Evolutionary conservation across 306 rosid species (phyloP).

Genomic region (Neltuma alba): DNA sequence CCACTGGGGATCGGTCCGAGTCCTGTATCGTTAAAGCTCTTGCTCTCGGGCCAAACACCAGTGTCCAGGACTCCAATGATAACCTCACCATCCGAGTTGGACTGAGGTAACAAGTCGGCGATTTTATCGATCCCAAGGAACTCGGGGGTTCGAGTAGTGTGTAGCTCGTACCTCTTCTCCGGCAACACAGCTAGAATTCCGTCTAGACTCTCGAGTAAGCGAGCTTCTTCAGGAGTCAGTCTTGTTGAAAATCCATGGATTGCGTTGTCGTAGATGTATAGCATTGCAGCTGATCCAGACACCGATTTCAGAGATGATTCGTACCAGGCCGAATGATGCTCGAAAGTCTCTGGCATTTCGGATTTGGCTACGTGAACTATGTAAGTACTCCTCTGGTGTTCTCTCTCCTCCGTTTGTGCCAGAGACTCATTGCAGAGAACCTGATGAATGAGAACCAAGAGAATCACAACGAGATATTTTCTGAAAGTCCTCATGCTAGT

Average conservation of each 20-base stretch:
- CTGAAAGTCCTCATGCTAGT: slow-evolving; percentile 24
- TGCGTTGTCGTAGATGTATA: slow-evolving; percentile 67
- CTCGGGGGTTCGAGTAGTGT: slow-evolving; percentile 78
- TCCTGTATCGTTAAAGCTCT: slow-evolving; percentile 72
- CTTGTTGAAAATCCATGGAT: slow-evolving; percentile 79
- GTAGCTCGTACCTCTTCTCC: slow-evolving; percentile 61
- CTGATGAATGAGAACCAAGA: slow-evolving; percentile 37
- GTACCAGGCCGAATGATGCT: slow-evolving; percentile 70
- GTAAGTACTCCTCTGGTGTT: slow-evolving; percentile 49
- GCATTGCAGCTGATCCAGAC: slow-evolving; percentile 61
- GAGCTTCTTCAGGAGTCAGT: slow-evolving; percentile 55
- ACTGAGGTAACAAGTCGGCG: slow-evolving; percentile 23
- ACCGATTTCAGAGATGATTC: slow-evolving; percentile 58
- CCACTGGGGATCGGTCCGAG: slow-evolving; percentile 62
- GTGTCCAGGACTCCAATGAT: slow-evolving; percentile 71
- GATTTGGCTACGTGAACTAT: slow-evolving; percentile 68
- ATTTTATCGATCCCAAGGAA: slow-evolving; percentile 71
- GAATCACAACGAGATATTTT: background rate
- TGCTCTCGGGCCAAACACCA: slow-evolving; percentile 89
- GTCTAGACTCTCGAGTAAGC: slow-evolving; percentile 40
- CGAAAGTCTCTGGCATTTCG: slow-evolving; percentile 63
- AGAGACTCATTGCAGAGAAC: slow-evolving; percentile 31
- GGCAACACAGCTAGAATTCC: slow-evolving; percentile 66
- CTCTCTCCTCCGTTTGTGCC: slow-evolving; percentile 33
- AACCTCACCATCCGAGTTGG: slow-evolving; percentile 45